These are phyloP conservation scores for Phytophthora macrochlamydospora DNA, from an alignment of 352 stramenopile genomes.

Conservation along the genomic window DNA sequence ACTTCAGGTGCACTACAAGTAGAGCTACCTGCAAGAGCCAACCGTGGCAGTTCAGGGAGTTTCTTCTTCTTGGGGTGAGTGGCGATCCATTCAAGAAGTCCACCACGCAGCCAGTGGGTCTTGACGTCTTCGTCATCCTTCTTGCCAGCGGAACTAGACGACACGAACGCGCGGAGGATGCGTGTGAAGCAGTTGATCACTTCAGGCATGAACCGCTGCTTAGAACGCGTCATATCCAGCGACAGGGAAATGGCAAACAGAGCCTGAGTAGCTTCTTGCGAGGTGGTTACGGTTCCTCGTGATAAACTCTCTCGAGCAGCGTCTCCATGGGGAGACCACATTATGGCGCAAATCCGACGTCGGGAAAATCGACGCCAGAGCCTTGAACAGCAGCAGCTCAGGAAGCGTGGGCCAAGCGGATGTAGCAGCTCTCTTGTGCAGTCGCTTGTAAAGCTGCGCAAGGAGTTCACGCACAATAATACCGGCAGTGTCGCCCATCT, in stretches of 20 bases:
- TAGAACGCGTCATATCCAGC: slow-evolving; percentile 83
- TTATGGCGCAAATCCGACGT: slow-evolving; percentile 95
- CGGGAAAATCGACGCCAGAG: slow-evolving; percentile 92
- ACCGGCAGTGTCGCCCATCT: slow-evolving; percentile 88
- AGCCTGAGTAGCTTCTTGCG: slow-evolving; percentile 83
- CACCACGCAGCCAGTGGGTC: slow-evolving; percentile 53
- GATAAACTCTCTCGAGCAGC: slow-evolving; percentile 85
- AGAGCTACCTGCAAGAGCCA: slow-evolving; percentile 47
- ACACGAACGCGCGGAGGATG: slow-evolving; percentile 56
- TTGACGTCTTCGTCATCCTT: slow-evolving; percentile 20
- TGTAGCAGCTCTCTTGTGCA: slow-evolving; percentile 61
- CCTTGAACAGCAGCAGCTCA: slow-evolving; percentile 91
- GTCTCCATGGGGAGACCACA: slow-evolving; percentile 93
- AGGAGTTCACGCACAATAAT: slow-evolving; percentile 91
- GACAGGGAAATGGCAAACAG: slow-evolving; percentile 76
- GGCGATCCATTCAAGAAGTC: slow-evolving; percentile 50
- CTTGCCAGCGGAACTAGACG: slow-evolving; percentile 38
- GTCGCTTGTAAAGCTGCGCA: slow-evolving; percentile 89
- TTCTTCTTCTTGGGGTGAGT: slow-evolving; percentile 19
- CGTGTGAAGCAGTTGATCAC: slow-evolving; percentile 57
- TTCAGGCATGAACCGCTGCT: slow-evolving; percentile 92
- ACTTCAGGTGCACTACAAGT: slow-evolving; percentile 51
- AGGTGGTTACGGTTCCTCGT: slow-evolving; percentile 69
- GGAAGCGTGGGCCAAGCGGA: slow-evolving; percentile 87
- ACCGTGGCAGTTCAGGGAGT: slow-evolving; percentile 40